These are phyloP conservation scores for Fusarium subglutinans DNA, from an alignment of 2,329 filamentous ascomycete genomes.

Conservation along the genomic window DNA sequence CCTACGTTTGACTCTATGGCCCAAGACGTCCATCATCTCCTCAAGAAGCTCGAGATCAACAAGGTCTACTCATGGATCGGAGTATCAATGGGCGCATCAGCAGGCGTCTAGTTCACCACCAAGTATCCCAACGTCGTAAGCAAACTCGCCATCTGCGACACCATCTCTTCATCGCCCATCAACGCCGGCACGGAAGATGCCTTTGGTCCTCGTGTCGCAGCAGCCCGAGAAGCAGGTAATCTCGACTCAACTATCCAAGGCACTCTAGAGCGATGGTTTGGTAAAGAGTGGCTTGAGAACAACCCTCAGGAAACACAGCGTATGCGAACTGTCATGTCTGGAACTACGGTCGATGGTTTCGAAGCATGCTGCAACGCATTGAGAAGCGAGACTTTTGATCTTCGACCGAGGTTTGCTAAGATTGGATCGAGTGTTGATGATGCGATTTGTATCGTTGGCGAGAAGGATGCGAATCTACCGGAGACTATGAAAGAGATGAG, in stretches of 20 bases:
- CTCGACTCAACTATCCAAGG: constrained; percentile 45
- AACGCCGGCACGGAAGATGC: constrained; percentile 49
- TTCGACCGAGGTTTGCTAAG: constrained; percentile 47
- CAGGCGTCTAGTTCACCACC: constrained; percentile 51
- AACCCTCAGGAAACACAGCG: constrained; percentile 49
- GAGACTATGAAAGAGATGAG: constrained; percentile 52
- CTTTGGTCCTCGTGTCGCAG: constrained; percentile 49
- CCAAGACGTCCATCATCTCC: constrained; percentile 49
- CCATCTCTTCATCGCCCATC: constrained; percentile 50
- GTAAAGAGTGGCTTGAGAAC: constrained; percentile 47
- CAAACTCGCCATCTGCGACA: constrained; percentile 53
- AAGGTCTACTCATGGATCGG: constrained; percentile 54
- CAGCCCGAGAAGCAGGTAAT: constrained; percentile 46
- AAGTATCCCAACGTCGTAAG: constrained; percentile 50
- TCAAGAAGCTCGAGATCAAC: constrained; percentile 45
- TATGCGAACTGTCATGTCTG: constrained; percentile 49
- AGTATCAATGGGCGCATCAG: constrained; percentile 57
- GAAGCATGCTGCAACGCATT: constrained; percentile 54
- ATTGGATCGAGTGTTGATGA: constrained; percentile 48
- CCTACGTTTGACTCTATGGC: constrained; percentile 53
- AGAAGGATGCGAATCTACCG: constrained; percentile 54
- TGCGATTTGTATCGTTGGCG: constrained; percentile 52
- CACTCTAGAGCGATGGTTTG: constrained; percentile 55
- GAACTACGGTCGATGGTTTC: constrained; percentile 52
- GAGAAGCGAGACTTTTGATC: constrained; percentile 49